Conservation (phyloP, 352 stramenopile species). For the Plasmopara muralis region DNA sequence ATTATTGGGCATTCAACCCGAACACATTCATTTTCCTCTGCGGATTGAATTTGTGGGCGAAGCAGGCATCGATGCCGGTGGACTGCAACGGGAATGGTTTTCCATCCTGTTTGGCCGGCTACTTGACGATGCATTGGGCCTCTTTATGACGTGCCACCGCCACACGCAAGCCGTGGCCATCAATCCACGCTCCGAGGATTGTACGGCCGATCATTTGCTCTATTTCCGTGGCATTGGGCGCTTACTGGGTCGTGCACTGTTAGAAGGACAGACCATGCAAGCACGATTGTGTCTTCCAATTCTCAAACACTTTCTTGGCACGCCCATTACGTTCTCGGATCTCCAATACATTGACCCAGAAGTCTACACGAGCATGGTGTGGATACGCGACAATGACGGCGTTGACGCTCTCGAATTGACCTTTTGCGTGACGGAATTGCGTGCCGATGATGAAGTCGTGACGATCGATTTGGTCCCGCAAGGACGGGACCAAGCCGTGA, state of each 20-base stretch:
- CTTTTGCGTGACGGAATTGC: conserved; percentile 67
- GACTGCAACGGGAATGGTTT: conserved; percentile 78
- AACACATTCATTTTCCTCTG: conserved; percentile 74
- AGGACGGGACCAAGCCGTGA: conserved; percentile 75
- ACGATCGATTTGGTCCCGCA: conserved; percentile 57
- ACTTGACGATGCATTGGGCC: conserved; percentile 52
- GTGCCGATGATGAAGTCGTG: conserved; percentile 41
- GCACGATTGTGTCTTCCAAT: conserved; percentile 63
- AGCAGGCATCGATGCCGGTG: conserved; percentile 67
- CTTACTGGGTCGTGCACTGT: conserved; percentile 55
- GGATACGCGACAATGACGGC: conserved; percentile 59
- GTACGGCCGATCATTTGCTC: conserved; percentile 66
- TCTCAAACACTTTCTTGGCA: conserved; percentile 76
- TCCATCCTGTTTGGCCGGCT: conserved; percentile 68
- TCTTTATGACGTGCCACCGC: conserved; percentile 72
- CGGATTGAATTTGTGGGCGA: conserved; percentile 85
- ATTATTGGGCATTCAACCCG: conserved; percentile 58
- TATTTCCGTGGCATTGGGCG: conserved; percentile 83
- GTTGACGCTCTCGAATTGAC: conserved; percentile 65
- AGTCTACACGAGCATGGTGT: conserved; percentile 73
- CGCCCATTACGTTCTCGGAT: conserved; percentile 76
- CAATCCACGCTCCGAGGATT: conserved; percentile 71
- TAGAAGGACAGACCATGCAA: conserved; percentile 74
- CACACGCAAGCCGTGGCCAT: conserved; percentile 66
- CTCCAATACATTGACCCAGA: conserved; percentile 75